phyloP scores from a whole-genome alignment of 306 rosid species.

The Leucaena leucocephala region DNA sequence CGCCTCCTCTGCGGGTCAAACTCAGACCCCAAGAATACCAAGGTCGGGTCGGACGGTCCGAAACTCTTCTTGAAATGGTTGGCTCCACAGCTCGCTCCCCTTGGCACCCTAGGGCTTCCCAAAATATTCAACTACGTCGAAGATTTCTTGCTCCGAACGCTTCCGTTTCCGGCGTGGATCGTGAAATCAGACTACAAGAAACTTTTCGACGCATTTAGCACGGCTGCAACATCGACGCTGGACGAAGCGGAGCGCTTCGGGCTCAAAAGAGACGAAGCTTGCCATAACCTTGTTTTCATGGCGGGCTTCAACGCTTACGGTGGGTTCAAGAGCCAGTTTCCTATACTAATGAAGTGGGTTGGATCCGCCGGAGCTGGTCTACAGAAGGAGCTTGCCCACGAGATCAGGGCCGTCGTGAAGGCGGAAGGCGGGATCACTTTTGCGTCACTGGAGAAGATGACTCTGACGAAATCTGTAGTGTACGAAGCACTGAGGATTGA shows the following conservation, averaged over 20 bases:
- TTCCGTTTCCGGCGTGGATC: constrained; percentile 53
- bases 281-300: constrained; percentile 66
- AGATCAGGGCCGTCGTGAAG: constrained; percentile 53
- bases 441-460: constrained; percentile 52
- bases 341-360: constrained; percentile 64
- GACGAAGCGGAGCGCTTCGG: constrained; percentile 60
- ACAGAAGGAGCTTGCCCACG: constrained; percentile 51
- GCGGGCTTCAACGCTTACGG: constrained; percentile 72
- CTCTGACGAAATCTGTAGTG: constrained; percentile 58
- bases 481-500: constrained; percentile 66
- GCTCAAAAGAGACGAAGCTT: constrained; percentile 62
- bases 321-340: constrained; percentile 61
- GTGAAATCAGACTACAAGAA: constrained; percentile 54
- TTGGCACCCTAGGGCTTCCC: constrained; percentile 46
- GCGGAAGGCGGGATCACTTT: constrained; percentile 52
- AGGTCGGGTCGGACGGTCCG: constrained; percentile 46
- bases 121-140: constrained; percentile 49
- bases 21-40: constrained; percentile 31
- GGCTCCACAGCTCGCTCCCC: constrained; percentile 54
- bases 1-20: constrained; percentile 43
- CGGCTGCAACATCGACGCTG: constrained; percentile 39
- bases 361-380: constrained; percentile 52
- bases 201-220: constrained; percentile 45
- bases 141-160: constrained; percentile 50
- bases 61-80: constrained; percentile 51